These are phyloP conservation scores for Emmonsiellopsis sp. DNA, from an alignment of 2,329 filamentous ascomycete genomes.

Conservation along the genomic window DNA sequence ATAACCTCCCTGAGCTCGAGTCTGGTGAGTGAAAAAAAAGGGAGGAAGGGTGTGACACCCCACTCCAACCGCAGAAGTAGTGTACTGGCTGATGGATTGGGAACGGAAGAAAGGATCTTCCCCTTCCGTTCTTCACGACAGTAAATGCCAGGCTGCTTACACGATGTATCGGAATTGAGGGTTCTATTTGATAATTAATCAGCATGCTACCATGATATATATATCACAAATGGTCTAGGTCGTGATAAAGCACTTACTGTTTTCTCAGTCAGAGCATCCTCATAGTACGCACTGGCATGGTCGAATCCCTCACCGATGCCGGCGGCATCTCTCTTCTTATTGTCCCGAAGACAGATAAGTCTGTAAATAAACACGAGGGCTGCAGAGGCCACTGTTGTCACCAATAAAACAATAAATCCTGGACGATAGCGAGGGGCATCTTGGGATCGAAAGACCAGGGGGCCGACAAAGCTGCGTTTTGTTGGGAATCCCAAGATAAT, in stretches of 20 bases:
- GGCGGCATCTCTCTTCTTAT: constrained; percentile 32
- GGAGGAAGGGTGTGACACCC: too few relatives aligned
- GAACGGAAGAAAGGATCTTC: not conserved
- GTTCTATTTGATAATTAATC: not conserved
- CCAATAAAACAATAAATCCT: constrained; percentile 32
- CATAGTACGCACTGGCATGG: too few relatives aligned
- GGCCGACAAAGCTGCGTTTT: too few relatives aligned
- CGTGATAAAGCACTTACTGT: constrained; percentile 11
- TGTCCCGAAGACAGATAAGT: constrained; percentile 38
- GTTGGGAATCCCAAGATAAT: too few relatives aligned
- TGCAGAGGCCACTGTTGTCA: constrained; percentile 22
- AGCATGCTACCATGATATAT: not conserved
- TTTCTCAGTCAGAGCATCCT: constrained; percentile 43
- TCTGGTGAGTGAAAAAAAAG: too few relatives aligned
- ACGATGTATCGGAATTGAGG: not conserved
- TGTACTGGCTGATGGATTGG: too few relatives aligned
- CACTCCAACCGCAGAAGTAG: too few relatives aligned
- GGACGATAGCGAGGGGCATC: constrained; percentile 32
- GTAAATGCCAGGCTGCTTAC: not conserved
- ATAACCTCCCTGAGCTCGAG: too few relatives aligned
- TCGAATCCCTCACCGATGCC: constrained; percentile 40
- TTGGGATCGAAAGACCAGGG: constrained; percentile 22
- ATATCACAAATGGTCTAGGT: too few relatives aligned
- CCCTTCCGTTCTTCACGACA: not conserved
- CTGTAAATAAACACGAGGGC: constrained; percentile 8